These are phyloP conservation scores for Monoraphidium neglectum DNA, from an alignment of 139 green algal species.

Conservation along the genomic window DNA sequence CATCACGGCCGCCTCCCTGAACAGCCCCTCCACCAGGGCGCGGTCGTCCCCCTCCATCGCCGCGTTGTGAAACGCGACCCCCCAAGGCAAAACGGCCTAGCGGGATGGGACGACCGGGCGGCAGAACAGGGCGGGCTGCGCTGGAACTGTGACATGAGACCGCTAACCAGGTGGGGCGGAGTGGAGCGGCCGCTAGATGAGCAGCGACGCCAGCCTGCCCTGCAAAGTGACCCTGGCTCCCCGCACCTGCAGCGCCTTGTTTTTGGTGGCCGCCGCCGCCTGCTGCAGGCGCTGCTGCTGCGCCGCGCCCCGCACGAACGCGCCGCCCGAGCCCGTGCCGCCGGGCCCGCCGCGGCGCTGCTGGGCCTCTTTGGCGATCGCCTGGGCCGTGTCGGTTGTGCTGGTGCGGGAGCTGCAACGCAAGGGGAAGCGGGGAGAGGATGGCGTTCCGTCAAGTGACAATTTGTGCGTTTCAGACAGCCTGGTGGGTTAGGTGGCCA, in stretches of 20 bases:
- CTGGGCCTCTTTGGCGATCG: constrained; percentile 48
- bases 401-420: constrained; percentile 86
- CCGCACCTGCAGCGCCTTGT: constrained; percentile 51
- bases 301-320: constrained; percentile 40
- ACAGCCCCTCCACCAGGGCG: constrained; percentile 77
- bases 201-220: no score
- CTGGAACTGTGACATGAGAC: no score
- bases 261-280: constrained; percentile 15
- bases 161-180: no score
- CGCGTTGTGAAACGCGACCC: constrained; percentile 87
- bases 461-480: no score
- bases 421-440: no score
- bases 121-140: no score
- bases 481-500: no score
- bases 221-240: no score
- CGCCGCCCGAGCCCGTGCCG: constrained; percentile 6
- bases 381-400: constrained; percentile 66
- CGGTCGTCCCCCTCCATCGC: constrained; percentile 73
- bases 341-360: constrained; percentile 9
- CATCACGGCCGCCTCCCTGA: constrained; percentile 60
- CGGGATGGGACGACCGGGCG: no score
- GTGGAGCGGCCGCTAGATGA: no score
- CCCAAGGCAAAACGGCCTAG: no score
- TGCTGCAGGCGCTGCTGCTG: constrained; percentile 52
- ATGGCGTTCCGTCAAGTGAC: no score